These are phyloP conservation scores for Ganoderma boninense DNA, from an alignment of 1,284 basidiomycete species.

Conservation along the genomic window DNA sequence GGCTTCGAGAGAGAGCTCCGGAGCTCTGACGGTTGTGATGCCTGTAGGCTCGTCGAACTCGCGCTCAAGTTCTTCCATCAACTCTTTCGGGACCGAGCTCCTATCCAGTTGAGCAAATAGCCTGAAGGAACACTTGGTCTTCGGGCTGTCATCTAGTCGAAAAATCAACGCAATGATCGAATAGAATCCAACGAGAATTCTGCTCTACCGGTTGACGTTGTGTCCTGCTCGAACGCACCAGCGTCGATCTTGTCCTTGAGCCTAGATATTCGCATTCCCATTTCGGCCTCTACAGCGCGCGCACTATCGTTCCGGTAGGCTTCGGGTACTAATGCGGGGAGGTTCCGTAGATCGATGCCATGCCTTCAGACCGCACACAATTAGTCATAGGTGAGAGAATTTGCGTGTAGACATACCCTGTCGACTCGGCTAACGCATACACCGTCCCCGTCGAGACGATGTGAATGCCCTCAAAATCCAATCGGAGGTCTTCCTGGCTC, in stretches of 20 bases:
- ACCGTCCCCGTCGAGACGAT: conserved; percentile 81
- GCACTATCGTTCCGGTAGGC: conserved; percentile 67
- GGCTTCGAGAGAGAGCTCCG: conserved; percentile 66
- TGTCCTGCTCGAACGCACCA: conserved; percentile 60
- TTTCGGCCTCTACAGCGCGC: conserved; percentile 69
- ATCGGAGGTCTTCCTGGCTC: conserved; percentile 61
- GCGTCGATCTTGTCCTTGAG: conserved; percentile 69
- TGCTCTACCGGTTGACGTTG: conserved; percentile 26
- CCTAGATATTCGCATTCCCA: conserved; percentile 65
- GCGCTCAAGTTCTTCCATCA: conserved; percentile 74
- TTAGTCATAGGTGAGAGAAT: background rate
- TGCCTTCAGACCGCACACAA: conserved; percentile 46
- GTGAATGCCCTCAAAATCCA: conserved; percentile 84
- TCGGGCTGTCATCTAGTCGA: conserved; percentile 54
- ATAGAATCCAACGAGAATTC: background rate
- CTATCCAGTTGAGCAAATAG: conserved; percentile 70
- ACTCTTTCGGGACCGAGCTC: conserved; percentile 54
- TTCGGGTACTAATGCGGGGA: conserved; percentile 72
- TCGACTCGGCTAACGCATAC: conserved; percentile 75
- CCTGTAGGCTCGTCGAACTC: conserved; percentile 80
- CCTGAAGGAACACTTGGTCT: conserved; percentile 68
- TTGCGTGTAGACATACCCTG: conserved; percentile 55
- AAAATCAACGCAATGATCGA: background rate
- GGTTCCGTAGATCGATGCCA: conserved; percentile 69
- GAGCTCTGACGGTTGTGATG: conserved; percentile 61